Percentiles rank a stretch among this genome's conserved stretches.
phyloP scores from a whole-genome alignment of 2,329 filamentous ascomycete species.

The Erysiphe pulchra region DNA sequence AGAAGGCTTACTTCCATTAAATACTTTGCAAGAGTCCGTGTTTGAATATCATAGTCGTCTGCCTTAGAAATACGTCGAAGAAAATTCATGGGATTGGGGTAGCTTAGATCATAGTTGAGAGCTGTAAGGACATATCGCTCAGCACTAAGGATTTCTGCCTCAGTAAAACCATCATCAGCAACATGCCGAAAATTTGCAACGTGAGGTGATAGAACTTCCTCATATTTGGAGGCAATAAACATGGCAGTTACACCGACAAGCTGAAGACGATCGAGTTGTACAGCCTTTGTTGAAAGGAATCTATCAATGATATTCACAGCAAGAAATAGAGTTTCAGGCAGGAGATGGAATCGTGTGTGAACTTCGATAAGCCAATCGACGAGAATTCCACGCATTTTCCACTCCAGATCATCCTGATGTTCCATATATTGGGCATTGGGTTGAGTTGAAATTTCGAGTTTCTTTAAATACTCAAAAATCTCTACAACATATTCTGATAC shows the following conservation, averaged over 20 bases:
- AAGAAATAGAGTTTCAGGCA: constrained; percentile 90
- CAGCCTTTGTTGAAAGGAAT: constrained; percentile 84
- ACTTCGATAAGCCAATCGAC: constrained; percentile 98
- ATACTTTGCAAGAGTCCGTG: constrained; percentile 90
- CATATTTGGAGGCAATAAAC: constrained; percentile 98
- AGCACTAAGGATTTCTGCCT: constrained; percentile 87
- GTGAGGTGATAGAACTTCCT: constrained; percentile 90
- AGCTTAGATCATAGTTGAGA: constrained; percentile 90
- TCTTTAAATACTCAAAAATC: constrained; percentile 85
- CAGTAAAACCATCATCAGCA: constrained; percentile 85
- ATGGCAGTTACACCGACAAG: constrained; percentile 94
- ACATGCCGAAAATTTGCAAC: constrained; percentile 94
- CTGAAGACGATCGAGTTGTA: constrained; percentile 86
- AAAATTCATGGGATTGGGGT: constrained; percentile 99
- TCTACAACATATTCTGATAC: constrained; percentile 91
- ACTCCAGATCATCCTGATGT: constrained; percentile 82
- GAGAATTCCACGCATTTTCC: constrained; percentile 94
- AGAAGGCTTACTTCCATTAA: constrained; percentile 90
- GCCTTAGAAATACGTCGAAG: constrained; percentile 95
- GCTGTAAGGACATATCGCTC: constrained; percentile 82
- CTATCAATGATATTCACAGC: constrained; percentile 97
- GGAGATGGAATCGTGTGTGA: constrained; percentile 82
- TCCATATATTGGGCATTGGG: constrained; percentile 91
- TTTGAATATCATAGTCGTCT: constrained; percentile 97
- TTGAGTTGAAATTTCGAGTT: constrained; percentile 56